Base-by-base conservation (phyloP, 2,329 filamentous ascomycete genomes). In the Colletotrichum orchidophilum region DNA sequence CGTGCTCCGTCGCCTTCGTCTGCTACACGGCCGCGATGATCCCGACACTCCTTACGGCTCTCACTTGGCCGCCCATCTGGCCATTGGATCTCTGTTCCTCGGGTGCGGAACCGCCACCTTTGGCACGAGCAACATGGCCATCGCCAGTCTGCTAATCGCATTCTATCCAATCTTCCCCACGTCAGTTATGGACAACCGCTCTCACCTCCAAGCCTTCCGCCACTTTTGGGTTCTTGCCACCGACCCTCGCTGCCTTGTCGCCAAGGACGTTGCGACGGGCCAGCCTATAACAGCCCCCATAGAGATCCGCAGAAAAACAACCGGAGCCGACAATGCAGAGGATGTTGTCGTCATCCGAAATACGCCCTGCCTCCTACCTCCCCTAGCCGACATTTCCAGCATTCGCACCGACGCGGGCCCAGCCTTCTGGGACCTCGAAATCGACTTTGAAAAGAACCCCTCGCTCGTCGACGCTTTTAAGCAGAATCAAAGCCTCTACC, bases 211-310 rank as follows among this genome's bases (percentile, higher is more conserved):
- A 83, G 96, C 97, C 3, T 96, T 99, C 83, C 91, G 97, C 5
- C 96, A 99, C 81, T 93, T 99, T 78, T 99, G 96, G 96, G 96
- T 97, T 12, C 87, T 99, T 3, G 96, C 96, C 1, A 92, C 94
- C 0, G 96, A 99, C 77, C 90, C 94, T 11, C 90, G 97, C 62
- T 98, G 96, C 78, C 88, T 99, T 0, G 90, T 99, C 1, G 90
- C 94, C 21, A 93, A 96, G 72, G 96, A 99, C 75, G 89, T 96
- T 3, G 91, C 96, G 70, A 97, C 94, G 0, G 91, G 92, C 50
- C 91, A 94, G 53, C 93, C 95, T 0, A 89, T 97, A 59, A 89
- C 91, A 8, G 88, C 95, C 2, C 90, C 93, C 0, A 86, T 97
- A 55, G 86, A 87, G 5, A 87, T 97, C 66, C 87, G 84, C 11